phyloP scores from a whole-genome alignment of 106 monocot genomes.

The Allium sativum region DNA sequence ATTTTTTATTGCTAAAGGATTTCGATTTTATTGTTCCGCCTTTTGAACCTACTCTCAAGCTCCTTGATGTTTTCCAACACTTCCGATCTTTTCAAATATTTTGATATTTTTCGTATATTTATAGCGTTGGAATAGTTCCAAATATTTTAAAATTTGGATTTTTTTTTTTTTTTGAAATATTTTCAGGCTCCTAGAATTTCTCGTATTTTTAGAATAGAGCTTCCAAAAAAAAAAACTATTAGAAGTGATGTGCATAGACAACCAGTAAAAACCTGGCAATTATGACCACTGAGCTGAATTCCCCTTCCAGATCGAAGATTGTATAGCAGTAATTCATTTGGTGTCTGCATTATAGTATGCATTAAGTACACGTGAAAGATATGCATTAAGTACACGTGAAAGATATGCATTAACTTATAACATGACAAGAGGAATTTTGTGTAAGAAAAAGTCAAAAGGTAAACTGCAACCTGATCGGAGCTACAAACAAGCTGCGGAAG shows the following conservation, averaged over 20 bases:
- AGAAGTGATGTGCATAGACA: not conserved
- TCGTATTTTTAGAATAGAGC: too few species aligned
- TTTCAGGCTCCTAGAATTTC: too few species aligned
- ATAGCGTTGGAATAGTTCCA: not conserved
- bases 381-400: too few species aligned
- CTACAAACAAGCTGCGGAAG: constrained; percentile 87
- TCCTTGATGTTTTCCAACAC: too few species aligned
- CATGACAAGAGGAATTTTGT: not conserved
- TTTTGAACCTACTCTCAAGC: too few species aligned
- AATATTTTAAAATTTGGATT: too few species aligned
- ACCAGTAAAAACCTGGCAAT: constrained; percentile 38
- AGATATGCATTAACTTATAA: not conserved
- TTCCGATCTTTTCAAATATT: not conserved
- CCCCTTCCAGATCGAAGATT: constrained; percentile 84
- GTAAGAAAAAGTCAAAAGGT: not conserved
- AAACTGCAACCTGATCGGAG: constrained; percentile 55
- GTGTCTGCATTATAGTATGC: constrained; percentile 31
- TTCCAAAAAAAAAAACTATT: not conserved
- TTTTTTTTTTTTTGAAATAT: too few species aligned
- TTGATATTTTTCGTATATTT: not conserved
- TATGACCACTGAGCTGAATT: constrained; percentile 63
- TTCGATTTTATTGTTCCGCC: too few species aligned
- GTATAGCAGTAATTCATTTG: constrained; percentile 74
- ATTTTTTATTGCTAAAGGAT: too few species aligned
- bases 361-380: too few species aligned